Percentiles rank a stretch among this genome's conserved stretches.
Conservation (phyloP, 306 rosid species). For the Adenanthera pavonina region DNA sequence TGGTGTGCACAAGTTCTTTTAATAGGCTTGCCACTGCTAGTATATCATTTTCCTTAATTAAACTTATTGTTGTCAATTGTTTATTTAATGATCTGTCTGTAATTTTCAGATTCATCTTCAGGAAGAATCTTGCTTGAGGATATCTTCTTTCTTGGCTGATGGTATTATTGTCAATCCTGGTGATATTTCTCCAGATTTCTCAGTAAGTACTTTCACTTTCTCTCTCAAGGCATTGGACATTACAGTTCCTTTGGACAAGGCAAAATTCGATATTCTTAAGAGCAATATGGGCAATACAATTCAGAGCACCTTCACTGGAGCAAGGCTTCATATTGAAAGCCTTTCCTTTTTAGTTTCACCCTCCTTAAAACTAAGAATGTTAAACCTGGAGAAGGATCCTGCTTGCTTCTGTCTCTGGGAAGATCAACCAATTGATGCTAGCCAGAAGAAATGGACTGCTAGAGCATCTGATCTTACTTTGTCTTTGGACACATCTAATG, state of each 20-base stretch:
- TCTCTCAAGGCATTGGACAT: conserved; percentile 74
- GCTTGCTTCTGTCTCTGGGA: conserved; percentile 97
- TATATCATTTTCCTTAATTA: background rate
- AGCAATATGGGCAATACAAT: conserved; percentile 46
- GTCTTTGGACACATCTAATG: conserved; percentile 68
- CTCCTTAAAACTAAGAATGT: conserved; percentile 56
- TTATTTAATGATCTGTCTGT: conserved; percentile 22
- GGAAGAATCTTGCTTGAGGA: conserved; percentile 87
- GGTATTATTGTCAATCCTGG: conserved; percentile 83
- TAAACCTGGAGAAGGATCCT: conserved; percentile 90
- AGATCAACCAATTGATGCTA: conserved; percentile 89
- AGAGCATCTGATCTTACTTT: conserved; percentile 69
- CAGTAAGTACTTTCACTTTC: conserved; percentile 71
- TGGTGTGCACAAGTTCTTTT: conserved; percentile 57
- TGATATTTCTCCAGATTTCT: conserved; percentile 79
- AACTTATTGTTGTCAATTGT: conserved; percentile 6
- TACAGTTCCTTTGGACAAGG: conserved; percentile 72
- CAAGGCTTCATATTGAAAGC: conserved; percentile 80
- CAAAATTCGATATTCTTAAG: conserved; percentile 45
- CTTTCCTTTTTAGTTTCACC: conserved; percentile 76
- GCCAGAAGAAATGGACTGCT: conserved; percentile 86
- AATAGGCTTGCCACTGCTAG: background rate
- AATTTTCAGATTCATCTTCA: conserved; percentile 78
- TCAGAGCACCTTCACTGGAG: conserved; percentile 74
- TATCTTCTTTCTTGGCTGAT: conserved; percentile 91